Conservation (phyloP, 2,329 filamentous ascomycete genomes). For the Alternaria ventricosa region DNA sequence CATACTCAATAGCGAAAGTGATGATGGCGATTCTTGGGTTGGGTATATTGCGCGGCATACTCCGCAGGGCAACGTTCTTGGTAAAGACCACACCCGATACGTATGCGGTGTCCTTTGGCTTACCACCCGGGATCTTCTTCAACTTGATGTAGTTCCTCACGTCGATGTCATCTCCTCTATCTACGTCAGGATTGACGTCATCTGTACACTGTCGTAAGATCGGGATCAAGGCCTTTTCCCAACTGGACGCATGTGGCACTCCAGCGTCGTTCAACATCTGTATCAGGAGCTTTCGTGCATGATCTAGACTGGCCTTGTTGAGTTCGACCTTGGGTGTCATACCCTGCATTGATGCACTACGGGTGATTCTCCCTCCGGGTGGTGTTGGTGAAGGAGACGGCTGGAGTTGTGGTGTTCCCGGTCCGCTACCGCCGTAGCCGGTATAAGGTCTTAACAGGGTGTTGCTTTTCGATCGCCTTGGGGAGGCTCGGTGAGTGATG, state of each 20-base stretch:
- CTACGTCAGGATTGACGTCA: conserved; percentile 91
- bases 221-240: conserved; percentile 89
- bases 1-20: conserved; percentile 95
- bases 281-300: conserved; percentile 82
- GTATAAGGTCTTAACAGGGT: conserved; percentile 58
- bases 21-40: conserved; percentile 90
- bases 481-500: conserved; percentile 74
- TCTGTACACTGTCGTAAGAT: conserved; percentile 91
- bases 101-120: conserved; percentile 91
- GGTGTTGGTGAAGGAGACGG: conserved; percentile 36
- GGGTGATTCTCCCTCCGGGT: conserved; percentile 55
- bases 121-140: conserved; percentile 92
- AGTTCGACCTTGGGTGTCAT: conserved; percentile 80
- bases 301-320: conserved; percentile 84
- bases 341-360: conserved; percentile 83
- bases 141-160: conserved; percentile 97
- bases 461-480: conserved; percentile 66
- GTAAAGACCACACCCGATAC: conserved; percentile 96
- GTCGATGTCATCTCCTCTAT: conserved; percentile 92
- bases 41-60: conserved; percentile 85
- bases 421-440: conserved; percentile 44
- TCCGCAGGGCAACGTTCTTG: conserved; percentile 95
- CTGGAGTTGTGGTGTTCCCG: conserved; percentile 31
- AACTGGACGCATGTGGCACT: conserved; percentile 75
- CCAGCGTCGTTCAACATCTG: conserved; percentile 81